phyloP scores from a whole-genome alignment of 768 basidiomycete genomes.

The Boletellus emodensis region DNA sequence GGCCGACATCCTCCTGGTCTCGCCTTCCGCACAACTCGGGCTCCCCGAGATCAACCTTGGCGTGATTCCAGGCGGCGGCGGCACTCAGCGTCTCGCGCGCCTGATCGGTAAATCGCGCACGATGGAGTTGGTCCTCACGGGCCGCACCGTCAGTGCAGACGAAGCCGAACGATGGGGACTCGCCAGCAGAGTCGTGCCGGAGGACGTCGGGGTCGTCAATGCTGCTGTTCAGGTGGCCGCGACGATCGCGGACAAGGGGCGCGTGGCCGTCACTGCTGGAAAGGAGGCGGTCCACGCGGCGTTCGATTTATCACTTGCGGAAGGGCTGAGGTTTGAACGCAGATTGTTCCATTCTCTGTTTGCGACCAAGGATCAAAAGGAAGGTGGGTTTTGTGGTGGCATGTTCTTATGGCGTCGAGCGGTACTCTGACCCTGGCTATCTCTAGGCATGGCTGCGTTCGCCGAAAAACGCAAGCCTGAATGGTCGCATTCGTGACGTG shows the following conservation, averaged over 20 bases:
- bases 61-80: constrained; percentile 92
- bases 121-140: constrained; percentile 93
- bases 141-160: constrained; percentile 71
- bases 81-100: constrained; percentile 84
- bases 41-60: constrained; percentile 97
- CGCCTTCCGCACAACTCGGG: constrained; percentile 87
- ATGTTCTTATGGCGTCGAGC: neutral
- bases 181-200: constrained; percentile 74
- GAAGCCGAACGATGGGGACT: constrained; percentile 89
- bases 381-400: constrained; percentile 52
- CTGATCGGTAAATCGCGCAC: constrained; percentile 88
- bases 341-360: constrained; percentile 89
- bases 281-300: constrained; percentile 97
- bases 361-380: constrained; percentile 93
- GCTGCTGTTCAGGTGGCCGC: constrained; percentile 82
- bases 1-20: constrained; percentile 93
- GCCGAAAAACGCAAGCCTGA: constrained; percentile 87
- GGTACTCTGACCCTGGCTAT: constrained; percentile 1
- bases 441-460: constrained; percentile 88
- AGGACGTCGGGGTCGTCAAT: constrained; percentile 77
- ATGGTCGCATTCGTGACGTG: constrained; percentile 55
- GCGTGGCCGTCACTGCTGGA: constrained; percentile 75
- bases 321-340: constrained; percentile 85
- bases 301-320: constrained; percentile 72
- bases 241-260: constrained; percentile 77